phyloP scores from a whole-genome alignment of 768 basidiomycete species.

The Tulasnella sp. region DNA sequence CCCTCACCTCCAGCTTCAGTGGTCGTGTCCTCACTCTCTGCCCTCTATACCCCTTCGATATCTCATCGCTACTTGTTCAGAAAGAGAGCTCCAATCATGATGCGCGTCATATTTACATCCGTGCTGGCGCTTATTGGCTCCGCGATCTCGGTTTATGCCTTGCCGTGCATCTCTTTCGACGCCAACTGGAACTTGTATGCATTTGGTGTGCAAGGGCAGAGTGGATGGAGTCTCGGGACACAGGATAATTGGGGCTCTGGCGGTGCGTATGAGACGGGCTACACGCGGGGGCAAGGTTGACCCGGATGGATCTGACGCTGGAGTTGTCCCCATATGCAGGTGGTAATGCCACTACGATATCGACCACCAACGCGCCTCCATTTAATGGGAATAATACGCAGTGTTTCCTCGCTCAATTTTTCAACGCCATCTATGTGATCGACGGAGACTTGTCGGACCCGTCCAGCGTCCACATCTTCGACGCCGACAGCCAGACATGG shows the following conservation, averaged over 20 bases:
- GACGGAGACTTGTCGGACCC: conserved; percentile 65
- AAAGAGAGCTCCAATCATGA: not conserved
- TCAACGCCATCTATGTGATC: conserved; percentile 77
- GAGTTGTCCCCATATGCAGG: too few species aligned
- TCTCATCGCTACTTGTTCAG: not conserved
- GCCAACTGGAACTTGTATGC: conserved; percentile 71
- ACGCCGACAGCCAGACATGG: conserved; percentile 54
- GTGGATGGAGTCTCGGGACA: conserved; percentile 68
- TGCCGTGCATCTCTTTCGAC: conserved; percentile 72
- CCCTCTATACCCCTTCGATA: not conserved
- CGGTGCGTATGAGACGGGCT: conserved; percentile 30
- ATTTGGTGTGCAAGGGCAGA: conserved; percentile 68
- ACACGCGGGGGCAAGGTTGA: not conserved
- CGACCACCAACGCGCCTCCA: conserved; percentile 18
- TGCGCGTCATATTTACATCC: not conserved
- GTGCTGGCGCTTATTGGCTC: not conserved
- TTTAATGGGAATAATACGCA: conserved; percentile 31
- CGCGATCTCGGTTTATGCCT: conserved; percentile 21
- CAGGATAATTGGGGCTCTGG: conserved; percentile 49
- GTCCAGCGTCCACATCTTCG: conserved; percentile 67
- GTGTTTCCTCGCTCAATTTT: conserved; percentile 39
- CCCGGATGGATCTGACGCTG: too few species aligned
- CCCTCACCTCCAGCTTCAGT: not conserved
- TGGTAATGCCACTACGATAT: not conserved
- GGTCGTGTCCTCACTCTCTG: not conserved